These are phyloP conservation scores for Pisolithus albus DNA, from an alignment of 768 basidiomycete species.

Conservation along the genomic window DNA sequence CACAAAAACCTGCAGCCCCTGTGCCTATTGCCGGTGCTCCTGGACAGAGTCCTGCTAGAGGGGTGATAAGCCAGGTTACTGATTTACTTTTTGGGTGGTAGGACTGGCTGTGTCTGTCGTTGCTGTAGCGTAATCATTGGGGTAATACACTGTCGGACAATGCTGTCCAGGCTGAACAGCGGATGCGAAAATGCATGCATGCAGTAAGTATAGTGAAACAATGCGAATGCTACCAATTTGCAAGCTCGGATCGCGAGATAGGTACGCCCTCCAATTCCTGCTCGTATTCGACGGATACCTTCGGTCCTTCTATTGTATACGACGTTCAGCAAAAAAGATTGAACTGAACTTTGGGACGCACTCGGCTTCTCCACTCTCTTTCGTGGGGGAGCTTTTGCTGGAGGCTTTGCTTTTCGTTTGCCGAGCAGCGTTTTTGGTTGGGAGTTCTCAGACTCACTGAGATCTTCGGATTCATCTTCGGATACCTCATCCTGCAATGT, in stretches of 20 bases:
- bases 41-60: constrained; percentile 39
- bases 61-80: constrained; percentile 65
- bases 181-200: not conserved
- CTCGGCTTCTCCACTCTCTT: constrained; percentile 59
- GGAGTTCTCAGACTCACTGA: constrained; percentile 1
- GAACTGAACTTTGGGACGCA: constrained; percentile 28
- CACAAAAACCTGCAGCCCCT: constrained; percentile 18
- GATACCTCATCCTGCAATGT: constrained; percentile 26
- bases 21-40: constrained; percentile 8
- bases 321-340: constrained; percentile 8
- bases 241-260: constrained; percentile 43
- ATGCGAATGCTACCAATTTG: constrained; percentile 41
- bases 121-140: not conserved
- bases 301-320: constrained; percentile 50
- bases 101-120: constrained; percentile 1
- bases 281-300: constrained; percentile 96
- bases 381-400: constrained; percentile 35
- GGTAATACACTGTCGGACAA: not conserved
- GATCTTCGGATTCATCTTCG: constrained; percentile 35
- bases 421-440: constrained; percentile 43
- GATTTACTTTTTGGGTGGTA: constrained; percentile 84
- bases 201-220: not conserved
- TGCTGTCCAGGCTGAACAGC: not conserved
- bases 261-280: constrained; percentile 74
- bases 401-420: constrained; percentile 57